A percentile compares a stretch with the other conserved stretches of the same genome.
These are phyloP conservation scores for Lyophyllum shimeji DNA, from an alignment of 768 basidiomycete genomes.

Conservation along the genomic window DNA sequence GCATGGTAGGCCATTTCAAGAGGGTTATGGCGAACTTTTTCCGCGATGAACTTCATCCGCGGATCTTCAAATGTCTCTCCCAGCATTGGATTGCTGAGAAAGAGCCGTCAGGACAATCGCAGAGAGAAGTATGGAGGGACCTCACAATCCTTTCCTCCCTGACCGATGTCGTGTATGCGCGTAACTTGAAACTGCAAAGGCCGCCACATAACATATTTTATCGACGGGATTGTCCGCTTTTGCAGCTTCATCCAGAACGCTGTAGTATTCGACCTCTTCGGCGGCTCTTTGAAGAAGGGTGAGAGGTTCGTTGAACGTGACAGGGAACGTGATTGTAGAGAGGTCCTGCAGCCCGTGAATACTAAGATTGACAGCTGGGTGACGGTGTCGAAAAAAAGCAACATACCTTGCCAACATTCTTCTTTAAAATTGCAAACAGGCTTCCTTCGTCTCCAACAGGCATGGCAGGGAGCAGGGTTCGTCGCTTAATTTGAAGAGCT, in stretches of 20 bases:
- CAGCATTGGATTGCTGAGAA: slow-evolving; percentile 79
- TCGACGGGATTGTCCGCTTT: slow-evolving; percentile 56
- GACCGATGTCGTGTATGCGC: slow-evolving; percentile 78
- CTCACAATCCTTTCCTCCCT: slow-evolving; percentile 87
- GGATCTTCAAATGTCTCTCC: slow-evolving; percentile 86
- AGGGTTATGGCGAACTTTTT: slow-evolving; percentile 87
- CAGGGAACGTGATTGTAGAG: slow-evolving; percentile 81
- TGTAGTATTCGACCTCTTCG: slow-evolving; percentile 81
- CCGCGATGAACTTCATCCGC: slow-evolving; percentile 80
- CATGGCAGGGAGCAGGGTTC: slow-evolving; percentile 59
- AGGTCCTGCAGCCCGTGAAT: slow-evolving; percentile 54
- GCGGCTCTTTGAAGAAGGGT: slow-evolving; percentile 80
- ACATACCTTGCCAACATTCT: slow-evolving; percentile 82
- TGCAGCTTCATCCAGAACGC: slow-evolving; percentile 67
- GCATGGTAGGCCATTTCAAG: slow-evolving; percentile 86
- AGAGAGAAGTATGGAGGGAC: slow-evolving; percentile 15
- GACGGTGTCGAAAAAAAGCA: neutral
- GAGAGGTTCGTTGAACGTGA: slow-evolving; percentile 87
- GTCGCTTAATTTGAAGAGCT: slow-evolving; percentile 37
- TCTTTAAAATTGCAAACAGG: slow-evolving; percentile 79
- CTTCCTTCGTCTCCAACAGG: slow-evolving; percentile 77
- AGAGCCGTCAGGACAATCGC: slow-evolving; percentile 3
- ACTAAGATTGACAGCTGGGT: neutral
- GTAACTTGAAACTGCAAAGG: slow-evolving; percentile 84
- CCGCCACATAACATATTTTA: slow-evolving; percentile 74